phyloP scores from a whole-genome alignment of 1,139 yeast species.

The Nakaseomyces delphensis region DNA sequence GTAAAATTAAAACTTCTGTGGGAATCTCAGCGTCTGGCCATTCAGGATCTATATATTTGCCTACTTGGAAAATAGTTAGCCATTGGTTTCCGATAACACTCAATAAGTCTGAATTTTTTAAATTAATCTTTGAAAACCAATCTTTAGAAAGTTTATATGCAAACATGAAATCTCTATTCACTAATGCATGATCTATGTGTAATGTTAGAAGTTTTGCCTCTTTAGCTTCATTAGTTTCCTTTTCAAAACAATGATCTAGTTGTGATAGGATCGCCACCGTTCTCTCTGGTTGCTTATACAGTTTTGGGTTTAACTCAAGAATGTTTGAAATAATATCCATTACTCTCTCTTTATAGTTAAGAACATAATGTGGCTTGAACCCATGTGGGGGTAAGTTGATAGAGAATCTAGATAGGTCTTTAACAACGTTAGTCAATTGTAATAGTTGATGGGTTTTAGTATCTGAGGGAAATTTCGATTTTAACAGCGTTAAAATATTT shows the following conservation, averaged over 20 bases:
- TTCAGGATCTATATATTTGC: conserved; percentile 35
- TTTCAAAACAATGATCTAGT: conserved; percentile 34
- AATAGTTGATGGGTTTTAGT: conserved; percentile 15
- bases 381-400: conserved; percentile 33
- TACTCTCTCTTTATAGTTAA: conserved; percentile 29
- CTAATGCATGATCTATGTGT: conserved; percentile 52
- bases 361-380: conserved; percentile 34
- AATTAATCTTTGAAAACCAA: conserved; percentile 21
- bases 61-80: conserved; percentile 57
- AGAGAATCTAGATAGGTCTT: conserved; percentile 32
- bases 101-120: not conserved
- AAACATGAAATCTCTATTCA: conserved; percentile 44
- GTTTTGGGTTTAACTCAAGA: conserved; percentile 47
- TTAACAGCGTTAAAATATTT: conserved; percentile 20
- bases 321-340: conserved; percentile 36
- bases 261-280: conserved; percentile 39
- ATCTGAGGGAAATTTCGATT: not conserved
- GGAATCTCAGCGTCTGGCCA: conserved; percentile 37
- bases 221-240: conserved; percentile 2
- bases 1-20: conserved; percentile 34
- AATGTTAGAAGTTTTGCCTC: conserved; percentile 36
- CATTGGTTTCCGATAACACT: conserved; percentile 30
- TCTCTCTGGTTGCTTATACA: conserved; percentile 43
- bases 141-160: conserved; percentile 39
- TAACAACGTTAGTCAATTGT: conserved; percentile 35